phyloP scores from a whole-genome alignment of 495 filamentous ascomycete species.

The Margaritispora aquatica region DNA sequence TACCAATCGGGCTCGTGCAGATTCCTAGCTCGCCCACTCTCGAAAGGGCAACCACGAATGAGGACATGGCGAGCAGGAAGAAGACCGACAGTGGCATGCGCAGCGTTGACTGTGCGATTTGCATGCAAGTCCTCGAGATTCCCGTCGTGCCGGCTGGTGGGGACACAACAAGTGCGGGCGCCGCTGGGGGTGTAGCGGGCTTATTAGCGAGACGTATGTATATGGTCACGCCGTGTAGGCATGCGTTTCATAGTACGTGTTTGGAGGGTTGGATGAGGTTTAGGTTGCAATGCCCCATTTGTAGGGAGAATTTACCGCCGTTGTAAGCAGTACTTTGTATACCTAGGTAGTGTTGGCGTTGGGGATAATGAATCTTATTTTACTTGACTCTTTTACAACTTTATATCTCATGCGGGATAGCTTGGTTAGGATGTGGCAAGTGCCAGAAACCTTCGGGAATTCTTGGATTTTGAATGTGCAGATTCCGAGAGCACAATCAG shows the following conservation, averaged over 20 bases:
- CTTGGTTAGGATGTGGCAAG: no score
- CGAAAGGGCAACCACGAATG: constrained; percentile 10
- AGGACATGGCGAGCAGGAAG: constrained; percentile 32
- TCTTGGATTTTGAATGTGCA: no score
- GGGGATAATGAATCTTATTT: background rate
- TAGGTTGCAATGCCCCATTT: constrained; percentile 90
- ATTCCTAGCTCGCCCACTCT: constrained; percentile 23
- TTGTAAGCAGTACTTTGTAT: constrained; percentile 39
- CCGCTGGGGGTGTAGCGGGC: constrained; percentile 52
- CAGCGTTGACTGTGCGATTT: constrained; percentile 87
- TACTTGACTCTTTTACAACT: no score
- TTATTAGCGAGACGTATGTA: constrained; percentile 74
- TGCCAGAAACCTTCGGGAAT: no score
- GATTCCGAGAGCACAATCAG: no score
- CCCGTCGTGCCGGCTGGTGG: constrained; percentile 62
- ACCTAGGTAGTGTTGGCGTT: constrained; percentile 10
- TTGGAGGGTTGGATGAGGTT: constrained; percentile 96
- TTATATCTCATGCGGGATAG: no score
- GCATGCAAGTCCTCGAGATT: constrained; percentile 84
- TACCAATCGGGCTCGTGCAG: constrained; percentile 65
- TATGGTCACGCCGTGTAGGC: constrained; percentile 96
- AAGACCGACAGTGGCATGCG: constrained; percentile 42
- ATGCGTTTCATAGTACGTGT: constrained; percentile 92
- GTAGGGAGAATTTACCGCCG: constrained; percentile 81
- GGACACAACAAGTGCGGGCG: constrained; percentile 31